Evolutionary conservation across 306 rosid species (phyloP), one percentile per base, ranked within the genome.

Genomic region (Cicer pinnatifidum): DNA sequence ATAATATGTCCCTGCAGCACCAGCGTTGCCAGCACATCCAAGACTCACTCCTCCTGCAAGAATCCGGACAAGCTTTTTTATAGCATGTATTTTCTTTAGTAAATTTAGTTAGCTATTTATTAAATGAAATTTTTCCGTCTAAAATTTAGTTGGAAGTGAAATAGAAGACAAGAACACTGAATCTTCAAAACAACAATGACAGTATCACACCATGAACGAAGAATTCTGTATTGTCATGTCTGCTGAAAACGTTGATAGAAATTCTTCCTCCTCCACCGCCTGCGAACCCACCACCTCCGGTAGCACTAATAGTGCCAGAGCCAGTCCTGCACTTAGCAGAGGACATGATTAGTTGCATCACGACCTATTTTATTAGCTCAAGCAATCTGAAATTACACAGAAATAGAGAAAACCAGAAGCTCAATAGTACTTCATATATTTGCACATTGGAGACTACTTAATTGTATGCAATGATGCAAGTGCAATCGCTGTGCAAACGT

Each of bases 241-340:
- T 84, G 82, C 98, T 87, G 81, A 94, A 88, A 80, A 84, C 96
- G 44, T 85, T 51, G 64, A 91, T 79, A 53, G 98, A 91, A 73
- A 94, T 67, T 82, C 98, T 87, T 82, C 98, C 98, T 65, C 98
- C 98, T 64, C 98, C 98, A 52, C 98, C 97, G 7, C 97, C 97
- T 69, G 96, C 97, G 81, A 91, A 94, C 60, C 98, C 98, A 72
- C 81, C 74, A 71, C 97, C 98, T 65, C 98, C 98, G 8, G 81
- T 79, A 17, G 97, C 94, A 82, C 95, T 88, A 82, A 91, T 70
- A 69, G 72, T 87, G 76, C 97, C 97, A 80, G 82, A 84, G 87
- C 98, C 98, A 63, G 89, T 91, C 96, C 98, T 94, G 92, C 85
- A 75, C 77, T 78, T 82, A 73, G 86, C 79, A 86, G 74, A 69